Evolutionary conservation across 2,329 filamentous ascomycete genomes (phyloP).

Genomic region (Fusarium sp.): DNA sequence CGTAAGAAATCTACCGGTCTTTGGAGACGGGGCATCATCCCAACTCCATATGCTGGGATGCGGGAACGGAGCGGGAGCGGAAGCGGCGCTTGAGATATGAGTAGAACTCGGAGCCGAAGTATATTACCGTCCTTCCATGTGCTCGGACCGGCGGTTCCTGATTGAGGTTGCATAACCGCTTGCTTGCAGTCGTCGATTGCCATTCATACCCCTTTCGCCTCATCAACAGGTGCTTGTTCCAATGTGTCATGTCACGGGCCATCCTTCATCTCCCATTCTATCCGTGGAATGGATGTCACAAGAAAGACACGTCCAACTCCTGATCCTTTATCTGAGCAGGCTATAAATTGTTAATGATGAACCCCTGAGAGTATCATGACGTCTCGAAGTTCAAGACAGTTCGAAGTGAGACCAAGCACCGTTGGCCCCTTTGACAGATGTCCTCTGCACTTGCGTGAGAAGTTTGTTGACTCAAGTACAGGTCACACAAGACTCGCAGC

Average conservation of each 20-base stretch:
- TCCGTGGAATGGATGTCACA: slow-evolving; percentile 9
- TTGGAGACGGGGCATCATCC: slow-evolving; percentile 1
- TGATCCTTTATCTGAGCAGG: slow-evolving; percentile 13
- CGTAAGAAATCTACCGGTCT: background rate
- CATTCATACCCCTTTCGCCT: slow-evolving; percentile 13
- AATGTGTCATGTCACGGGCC: slow-evolving; percentile 18
- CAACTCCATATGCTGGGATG: slow-evolving; percentile 9
- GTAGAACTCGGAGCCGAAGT: background rate
- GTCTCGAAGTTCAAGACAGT: slow-evolving; percentile 10
- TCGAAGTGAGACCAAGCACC: background rate
- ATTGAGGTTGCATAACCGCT: slow-evolving; percentile 18
- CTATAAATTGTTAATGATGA: slow-evolving; percentile 17
- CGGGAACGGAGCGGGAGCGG: background rate
- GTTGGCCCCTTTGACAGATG: background rate
- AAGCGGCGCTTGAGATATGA: background rate
- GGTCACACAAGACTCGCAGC: background rate
- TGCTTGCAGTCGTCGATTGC: slow-evolving; percentile 13
- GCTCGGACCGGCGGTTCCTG: background rate
- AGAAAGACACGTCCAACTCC: slow-evolving; percentile 13
- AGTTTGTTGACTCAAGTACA: background rate
- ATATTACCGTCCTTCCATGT: background rate
- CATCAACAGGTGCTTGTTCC: slow-evolving; percentile 23
- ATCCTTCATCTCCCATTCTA: slow-evolving; percentile 26
- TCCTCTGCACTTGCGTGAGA: background rate
- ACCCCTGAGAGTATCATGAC: background rate